A percentile compares a stretch with the other conserved stretches of the same genome.
phyloP scores from a whole-genome alignment of 164 flowering plant species.

The Pachysandra terminalis region DNA sequence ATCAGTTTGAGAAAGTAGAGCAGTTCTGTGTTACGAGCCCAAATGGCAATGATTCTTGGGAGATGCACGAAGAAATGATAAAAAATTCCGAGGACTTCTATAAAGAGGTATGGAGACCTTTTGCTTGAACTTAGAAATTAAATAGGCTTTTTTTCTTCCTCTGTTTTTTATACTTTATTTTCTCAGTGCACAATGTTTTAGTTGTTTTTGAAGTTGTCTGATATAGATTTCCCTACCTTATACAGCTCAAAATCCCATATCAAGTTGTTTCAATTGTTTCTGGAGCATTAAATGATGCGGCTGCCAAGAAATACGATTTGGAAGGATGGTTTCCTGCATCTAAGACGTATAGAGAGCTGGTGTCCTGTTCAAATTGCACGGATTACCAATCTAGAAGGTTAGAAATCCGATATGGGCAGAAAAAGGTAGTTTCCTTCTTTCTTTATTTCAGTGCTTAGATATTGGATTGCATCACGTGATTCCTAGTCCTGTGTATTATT shows the following conservation, averaged over 20 bases:
- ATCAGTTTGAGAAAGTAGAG: no score
- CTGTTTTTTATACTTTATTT: neutral
- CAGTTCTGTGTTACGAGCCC: no score
- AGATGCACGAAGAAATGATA: conserved; percentile 81
- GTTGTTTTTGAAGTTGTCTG: neutral
- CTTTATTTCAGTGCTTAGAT: no score
- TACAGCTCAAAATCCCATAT: conserved; percentile 80
- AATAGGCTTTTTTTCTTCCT: neutral
- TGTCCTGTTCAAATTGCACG: conserved; percentile 93
- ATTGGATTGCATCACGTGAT: no score
- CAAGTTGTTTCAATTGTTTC: conserved; percentile 86
- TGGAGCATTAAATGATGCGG: conserved; percentile 95
- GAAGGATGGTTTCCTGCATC: conserved; percentile 98
- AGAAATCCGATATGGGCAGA: conserved; percentile 89
- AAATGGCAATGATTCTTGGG: conserved; percentile 76
- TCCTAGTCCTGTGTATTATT: no score
- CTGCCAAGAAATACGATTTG: conserved; percentile 94
- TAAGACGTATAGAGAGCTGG: conserved; percentile 82
- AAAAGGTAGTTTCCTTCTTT: no score
- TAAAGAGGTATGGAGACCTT: conserved; percentile 42
- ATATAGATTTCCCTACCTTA: neutral
- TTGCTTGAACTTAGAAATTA: neutral
- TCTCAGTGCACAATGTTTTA: neutral
- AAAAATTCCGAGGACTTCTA: conserved; percentile 84
- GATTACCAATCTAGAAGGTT: conserved; percentile 87